phyloP scores from a whole-genome alignment of 345 rosid genomes.

The Lenwebbia sp. region DNA sequence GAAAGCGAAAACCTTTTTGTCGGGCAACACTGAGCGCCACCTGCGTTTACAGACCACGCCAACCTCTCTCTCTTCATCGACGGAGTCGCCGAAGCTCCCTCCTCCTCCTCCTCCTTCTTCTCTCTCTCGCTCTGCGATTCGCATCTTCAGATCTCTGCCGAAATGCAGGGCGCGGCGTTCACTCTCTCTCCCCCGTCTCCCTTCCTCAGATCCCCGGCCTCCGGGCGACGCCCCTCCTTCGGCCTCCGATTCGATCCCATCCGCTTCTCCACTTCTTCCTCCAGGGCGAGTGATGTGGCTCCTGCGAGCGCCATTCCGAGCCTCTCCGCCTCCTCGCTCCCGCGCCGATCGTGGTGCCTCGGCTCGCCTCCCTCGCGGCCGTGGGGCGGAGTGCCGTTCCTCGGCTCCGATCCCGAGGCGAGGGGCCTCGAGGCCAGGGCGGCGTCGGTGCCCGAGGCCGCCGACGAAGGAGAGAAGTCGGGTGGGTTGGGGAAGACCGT shows the following conservation, averaged over 20 bases:
- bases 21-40: background rate
- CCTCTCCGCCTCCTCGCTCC: constrained; percentile 8
- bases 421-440: constrained; percentile 43
- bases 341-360: constrained; percentile 12
- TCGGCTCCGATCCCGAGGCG: constrained; percentile 9
- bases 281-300: background rate
- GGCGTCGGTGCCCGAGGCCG: constrained; percentile 51
- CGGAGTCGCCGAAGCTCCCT: constrained; percentile 41
- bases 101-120: background rate
- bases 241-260: constrained; percentile 25
- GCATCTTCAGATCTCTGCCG: background rate
- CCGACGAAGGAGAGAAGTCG: constrained; percentile 37
- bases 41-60: background rate
- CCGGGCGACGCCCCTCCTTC: constrained; percentile 14
- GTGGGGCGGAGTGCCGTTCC: constrained; percentile 49
- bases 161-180: constrained; percentile 61
- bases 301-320: constrained; percentile 17
- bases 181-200: constrained; percentile 20
- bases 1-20: background rate
- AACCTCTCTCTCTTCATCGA: constrained; percentile 2
- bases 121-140: background rate
- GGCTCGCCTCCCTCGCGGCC: constrained; percentile 24
- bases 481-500: constrained; percentile 27
- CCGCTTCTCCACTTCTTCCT: constrained; percentile 12
- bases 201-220: constrained; percentile 18